A percentile compares a stretch with the other conserved stretches of the same genome.
Conservation (phyloP, 495 filamentous ascomycete genomes). For the Choiromyces venosus region DNA sequence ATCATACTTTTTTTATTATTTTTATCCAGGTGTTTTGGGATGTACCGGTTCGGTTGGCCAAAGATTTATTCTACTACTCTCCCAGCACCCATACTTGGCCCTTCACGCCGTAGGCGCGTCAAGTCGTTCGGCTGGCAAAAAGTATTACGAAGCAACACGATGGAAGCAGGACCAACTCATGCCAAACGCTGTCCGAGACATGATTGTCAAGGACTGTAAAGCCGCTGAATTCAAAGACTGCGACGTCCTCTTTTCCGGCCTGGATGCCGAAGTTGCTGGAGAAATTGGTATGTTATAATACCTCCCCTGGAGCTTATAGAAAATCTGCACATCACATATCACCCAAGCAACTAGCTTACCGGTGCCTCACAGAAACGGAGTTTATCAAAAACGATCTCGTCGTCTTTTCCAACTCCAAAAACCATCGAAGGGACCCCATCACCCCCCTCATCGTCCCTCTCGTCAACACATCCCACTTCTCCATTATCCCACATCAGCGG, state of each 20-base stretch:
- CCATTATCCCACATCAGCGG: constrained; percentile 70
- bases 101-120: constrained; percentile 76
- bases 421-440: constrained; percentile 73
- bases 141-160: constrained; percentile 71
- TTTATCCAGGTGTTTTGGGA: constrained; percentile 54
- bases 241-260: constrained; percentile 82
- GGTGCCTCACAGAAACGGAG: constrained; percentile 56
- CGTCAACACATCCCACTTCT: constrained; percentile 72
- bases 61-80: constrained; percentile 76
- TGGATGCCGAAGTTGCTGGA: constrained; percentile 77
- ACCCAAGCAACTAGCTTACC: constrained; percentile 4
- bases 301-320: constrained; percentile 6
- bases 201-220: constrained; percentile 70
- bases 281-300: constrained; percentile 57
- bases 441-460: constrained; percentile 83
- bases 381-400: constrained; percentile 71
- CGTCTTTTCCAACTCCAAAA: constrained; percentile 87
- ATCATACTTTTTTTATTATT: background rate
- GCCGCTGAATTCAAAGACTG: constrained; percentile 71
- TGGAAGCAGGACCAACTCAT: constrained; percentile 81
- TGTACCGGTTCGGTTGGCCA: constrained; percentile 80
- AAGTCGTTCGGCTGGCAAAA: constrained; percentile 70
- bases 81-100: constrained; percentile 68
- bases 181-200: constrained; percentile 58
- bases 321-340: background rate